A percentile compares a stretch with the other conserved stretches of the same genome.
Evolutionary conservation across 495 filamentous ascomycete species (phyloP).

Genomic region (Podospora anserina): DNA sequence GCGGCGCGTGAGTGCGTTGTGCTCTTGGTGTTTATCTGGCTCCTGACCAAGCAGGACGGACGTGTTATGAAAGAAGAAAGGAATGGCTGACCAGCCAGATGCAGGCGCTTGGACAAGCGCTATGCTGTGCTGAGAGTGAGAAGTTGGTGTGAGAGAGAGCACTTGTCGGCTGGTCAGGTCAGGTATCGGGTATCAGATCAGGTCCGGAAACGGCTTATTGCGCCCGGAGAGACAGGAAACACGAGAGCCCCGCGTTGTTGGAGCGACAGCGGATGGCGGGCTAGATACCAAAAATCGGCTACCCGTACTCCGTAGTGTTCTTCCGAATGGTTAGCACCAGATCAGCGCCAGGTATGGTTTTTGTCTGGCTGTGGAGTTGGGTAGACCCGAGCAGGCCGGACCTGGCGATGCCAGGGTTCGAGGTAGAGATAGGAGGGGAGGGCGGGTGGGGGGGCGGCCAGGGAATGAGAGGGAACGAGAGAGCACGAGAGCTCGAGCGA

Average conservation of each 20-base stretch:
- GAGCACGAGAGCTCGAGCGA: background rate
- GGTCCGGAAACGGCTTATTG: conserved; percentile 1
- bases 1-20: background rate
- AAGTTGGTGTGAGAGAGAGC: background rate
- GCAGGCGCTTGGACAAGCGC: background rate
- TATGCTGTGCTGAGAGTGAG: background rate
- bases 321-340: conserved; percentile 18
- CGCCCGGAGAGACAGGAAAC: background rate
- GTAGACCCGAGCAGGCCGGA: conserved; percentile 12
- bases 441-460: background rate
- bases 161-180: background rate
- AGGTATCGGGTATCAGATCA: background rate
- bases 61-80: background rate
- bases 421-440: background rate
- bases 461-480: background rate
- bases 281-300: conserved; percentile 9
- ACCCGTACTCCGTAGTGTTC: conserved; percentile 5
- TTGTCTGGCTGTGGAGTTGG: conserved; percentile 17
- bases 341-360: conserved; percentile 18
- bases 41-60: background rate
- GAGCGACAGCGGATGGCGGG: conserved; percentile 20
- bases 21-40: background rate
- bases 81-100: background rate
- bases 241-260: conserved; percentile 11
- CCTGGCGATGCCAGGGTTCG: conserved; percentile 7